A percentile compares a stretch with the other conserved stretches of the same genome.
These are phyloP conservation scores for Roridomyces roridus DNA, from an alignment of 768 basidiomycete genomes.

Conservation along the genomic window DNA sequence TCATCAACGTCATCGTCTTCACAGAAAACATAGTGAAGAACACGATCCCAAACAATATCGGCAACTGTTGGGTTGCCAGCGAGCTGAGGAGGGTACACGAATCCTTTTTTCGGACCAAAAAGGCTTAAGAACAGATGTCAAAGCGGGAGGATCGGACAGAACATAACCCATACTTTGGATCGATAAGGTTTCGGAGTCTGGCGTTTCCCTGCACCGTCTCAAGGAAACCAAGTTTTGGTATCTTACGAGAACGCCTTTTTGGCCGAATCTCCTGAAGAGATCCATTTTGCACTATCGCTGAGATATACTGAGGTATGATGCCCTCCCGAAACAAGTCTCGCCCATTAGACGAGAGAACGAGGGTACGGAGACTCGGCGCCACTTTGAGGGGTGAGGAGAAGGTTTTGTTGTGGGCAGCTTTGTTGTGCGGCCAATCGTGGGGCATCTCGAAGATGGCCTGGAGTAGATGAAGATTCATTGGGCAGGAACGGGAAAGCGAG, in stretches of 20 bases:
- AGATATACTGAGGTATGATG: background rate
- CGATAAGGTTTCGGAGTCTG: background rate
- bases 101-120: background rate
- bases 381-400: background rate
- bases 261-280: background rate
- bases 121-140: background rate
- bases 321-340: too few species aligned
- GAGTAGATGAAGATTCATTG: background rate
- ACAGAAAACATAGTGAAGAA: background rate
- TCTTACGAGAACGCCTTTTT: background rate
- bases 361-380: background rate
- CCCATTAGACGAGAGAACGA: background rate
- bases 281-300: background rate
- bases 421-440: too few species aligned
- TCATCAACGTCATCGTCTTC: too few species aligned
- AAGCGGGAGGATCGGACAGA: too few species aligned
- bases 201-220: background rate
- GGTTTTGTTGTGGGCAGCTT: too few species aligned
- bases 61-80: background rate
- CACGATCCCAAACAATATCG: conserved; percentile 2
- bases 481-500: background rate
- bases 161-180: too few species aligned
- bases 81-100: background rate
- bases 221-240: background rate
- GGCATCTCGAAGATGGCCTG: background rate